phyloP scores from a whole-genome alignment of 345 rosid genomes.

The Hibiscus mutabilis region DNA sequence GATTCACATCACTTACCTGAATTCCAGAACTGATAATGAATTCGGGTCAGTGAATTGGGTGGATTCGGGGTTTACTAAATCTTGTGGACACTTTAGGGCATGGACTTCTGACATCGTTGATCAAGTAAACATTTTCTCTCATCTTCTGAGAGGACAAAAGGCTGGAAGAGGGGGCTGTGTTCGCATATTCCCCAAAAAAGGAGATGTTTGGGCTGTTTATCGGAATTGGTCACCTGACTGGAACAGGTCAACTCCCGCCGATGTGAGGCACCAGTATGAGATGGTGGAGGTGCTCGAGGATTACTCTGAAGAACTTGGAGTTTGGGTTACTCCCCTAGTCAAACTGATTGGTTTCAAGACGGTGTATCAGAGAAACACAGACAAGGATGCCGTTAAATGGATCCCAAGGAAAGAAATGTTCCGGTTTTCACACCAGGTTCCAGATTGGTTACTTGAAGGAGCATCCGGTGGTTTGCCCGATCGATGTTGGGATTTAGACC shows the following conservation, averaged over 20 bases:
- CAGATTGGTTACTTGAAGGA: constrained; percentile 44
- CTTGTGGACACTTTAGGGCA: constrained; percentile 97
- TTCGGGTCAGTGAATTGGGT: neutral
- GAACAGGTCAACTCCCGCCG: constrained; percentile 73
- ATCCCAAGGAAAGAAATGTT: constrained; percentile 77
- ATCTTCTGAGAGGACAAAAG: constrained; percentile 19
- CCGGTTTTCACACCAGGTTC: neutral
- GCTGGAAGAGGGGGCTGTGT: constrained; percentile 32
- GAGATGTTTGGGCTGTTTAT: constrained; percentile 95
- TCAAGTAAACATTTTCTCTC: constrained; percentile 92
- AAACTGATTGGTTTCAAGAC: constrained; percentile 85
- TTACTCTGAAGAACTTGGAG: constrained; percentile 88
- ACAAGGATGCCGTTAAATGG: constrained; percentile 63
- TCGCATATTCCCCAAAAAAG: constrained; percentile 81
- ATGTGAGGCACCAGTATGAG: constrained; percentile 82
- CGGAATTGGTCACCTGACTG: constrained; percentile 84
- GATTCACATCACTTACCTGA: constrained; percentile 76
- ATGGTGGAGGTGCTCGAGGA: constrained; percentile 95
- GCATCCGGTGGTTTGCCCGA: constrained; percentile 53
- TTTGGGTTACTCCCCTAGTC: constrained; percentile 64
- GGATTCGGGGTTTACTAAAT: constrained; percentile 11
- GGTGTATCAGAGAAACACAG: constrained; percentile 56
- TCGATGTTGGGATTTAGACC: constrained; percentile 93
- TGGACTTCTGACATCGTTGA: constrained; percentile 67
- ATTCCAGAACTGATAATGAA: constrained; percentile 49